A percentile compares a stretch with the other conserved stretches of the same genome.
Evolutionary conservation across 306 rosid species (phyloP).

Genomic region (Medicago arabica): DNA sequence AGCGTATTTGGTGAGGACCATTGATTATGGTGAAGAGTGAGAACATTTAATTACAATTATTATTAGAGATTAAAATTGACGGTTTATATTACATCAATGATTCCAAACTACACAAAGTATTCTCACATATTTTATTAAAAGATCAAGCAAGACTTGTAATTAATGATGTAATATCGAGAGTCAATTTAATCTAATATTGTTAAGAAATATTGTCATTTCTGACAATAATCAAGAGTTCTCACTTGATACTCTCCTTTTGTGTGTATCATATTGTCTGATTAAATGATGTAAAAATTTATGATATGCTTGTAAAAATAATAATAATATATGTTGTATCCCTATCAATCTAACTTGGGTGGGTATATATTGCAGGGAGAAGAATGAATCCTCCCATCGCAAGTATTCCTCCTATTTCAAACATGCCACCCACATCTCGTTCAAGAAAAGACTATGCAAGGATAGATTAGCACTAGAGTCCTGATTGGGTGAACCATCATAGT

Average conservation of each 20-base stretch:
- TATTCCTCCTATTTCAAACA: conserved; percentile 63
- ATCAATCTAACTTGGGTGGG: conserved; percentile 44
- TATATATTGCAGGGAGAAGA: conserved; percentile 72
- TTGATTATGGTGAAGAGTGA: neutral
- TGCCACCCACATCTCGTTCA: conserved; percentile 81
- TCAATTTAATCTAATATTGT: neutral
- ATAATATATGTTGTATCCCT: conserved; percentile 10
- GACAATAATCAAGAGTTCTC: neutral
- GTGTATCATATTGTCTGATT: neutral
- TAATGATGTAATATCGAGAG: neutral
- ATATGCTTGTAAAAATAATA: neutral
- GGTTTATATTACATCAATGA: conserved; percentile 4
- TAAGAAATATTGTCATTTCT: neutral
- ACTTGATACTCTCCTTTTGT: neutral
- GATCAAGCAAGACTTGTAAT: neutral
- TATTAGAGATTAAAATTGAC: neutral
- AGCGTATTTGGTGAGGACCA: no score
- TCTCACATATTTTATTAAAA: neutral
- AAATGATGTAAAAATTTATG: neutral
- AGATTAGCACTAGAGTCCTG: conserved; percentile 47
- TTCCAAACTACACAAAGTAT: neutral
- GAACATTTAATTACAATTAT: neutral
- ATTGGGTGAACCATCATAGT: conserved; percentile 41
- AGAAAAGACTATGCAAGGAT: conserved; percentile 93
- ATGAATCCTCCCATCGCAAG: conserved; percentile 76